phyloP scores from a whole-genome alignment of 2,329 filamentous ascomycete genomes.

The Ceratocystis destructans region DNA sequence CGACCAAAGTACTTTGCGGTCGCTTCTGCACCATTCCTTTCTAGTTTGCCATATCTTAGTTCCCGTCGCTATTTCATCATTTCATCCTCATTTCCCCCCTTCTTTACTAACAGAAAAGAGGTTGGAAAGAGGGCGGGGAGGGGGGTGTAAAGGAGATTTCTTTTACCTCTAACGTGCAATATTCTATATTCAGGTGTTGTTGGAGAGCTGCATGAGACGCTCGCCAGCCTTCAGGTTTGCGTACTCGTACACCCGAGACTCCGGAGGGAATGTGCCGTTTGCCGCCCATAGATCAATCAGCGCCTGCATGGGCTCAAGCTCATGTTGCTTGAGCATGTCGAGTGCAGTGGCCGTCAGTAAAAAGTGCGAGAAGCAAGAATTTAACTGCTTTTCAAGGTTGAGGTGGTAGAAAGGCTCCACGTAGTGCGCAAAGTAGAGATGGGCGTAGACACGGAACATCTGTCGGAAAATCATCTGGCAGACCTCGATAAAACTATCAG shows the following conservation, averaged over 20 bases:
- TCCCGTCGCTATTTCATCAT: not conserved
- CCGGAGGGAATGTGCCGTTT: slow-evolving; percentile 73
- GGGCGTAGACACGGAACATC: slow-evolving; percentile 97
- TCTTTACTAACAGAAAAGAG: not conserved
- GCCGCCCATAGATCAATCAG: slow-evolving; percentile 83
- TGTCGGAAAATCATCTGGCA: slow-evolving; percentile 92
- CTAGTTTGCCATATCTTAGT: not conserved
- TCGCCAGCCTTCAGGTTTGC: slow-evolving; percentile 49
- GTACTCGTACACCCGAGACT: slow-evolving; percentile 53
- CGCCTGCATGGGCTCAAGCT: slow-evolving; percentile 91
- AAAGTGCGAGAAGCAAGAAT: slow-evolving; percentile 80
- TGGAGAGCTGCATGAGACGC: slow-evolving; percentile 38
- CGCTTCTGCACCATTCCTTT: not conserved
- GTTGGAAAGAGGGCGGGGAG: not conserved
- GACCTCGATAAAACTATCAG: slow-evolving; percentile 73
- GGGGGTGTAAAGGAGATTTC: not conserved
- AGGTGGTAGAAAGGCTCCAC: slow-evolving; percentile 71
- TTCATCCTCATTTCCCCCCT: not conserved
- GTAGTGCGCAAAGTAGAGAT: slow-evolving; percentile 96
- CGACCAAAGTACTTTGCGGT: not conserved
- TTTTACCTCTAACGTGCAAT: not conserved
- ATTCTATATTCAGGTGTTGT: not conserved
- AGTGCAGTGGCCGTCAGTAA: slow-evolving; percentile 66
- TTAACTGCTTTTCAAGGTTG: slow-evolving; percentile 66
- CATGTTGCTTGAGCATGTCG: slow-evolving; percentile 73